A percentile compares a stretch with the other conserved stretches of the same genome.
These are phyloP conservation scores for Phyllosticta paracitricarpa DNA, from an alignment of 2,329 filamentous ascomycete genomes.

Conservation along the genomic window DNA sequence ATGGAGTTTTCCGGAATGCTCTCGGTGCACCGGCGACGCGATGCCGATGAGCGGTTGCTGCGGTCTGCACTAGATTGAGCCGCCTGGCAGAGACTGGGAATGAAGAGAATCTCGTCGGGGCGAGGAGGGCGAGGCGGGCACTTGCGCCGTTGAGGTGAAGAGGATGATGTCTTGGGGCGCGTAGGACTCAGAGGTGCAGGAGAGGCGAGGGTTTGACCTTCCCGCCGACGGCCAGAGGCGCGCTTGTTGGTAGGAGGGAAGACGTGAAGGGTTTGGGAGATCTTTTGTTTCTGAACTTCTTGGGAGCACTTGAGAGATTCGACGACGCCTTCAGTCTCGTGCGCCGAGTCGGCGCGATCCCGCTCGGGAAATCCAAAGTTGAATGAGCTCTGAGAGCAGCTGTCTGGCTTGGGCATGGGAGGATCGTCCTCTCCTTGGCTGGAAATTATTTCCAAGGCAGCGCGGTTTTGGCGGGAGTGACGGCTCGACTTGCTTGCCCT, in stretches of 20 bases:
- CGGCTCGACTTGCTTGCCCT: background rate
- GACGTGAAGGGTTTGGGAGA: background rate
- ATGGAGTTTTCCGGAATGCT: background rate
- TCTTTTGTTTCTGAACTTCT: background rate
- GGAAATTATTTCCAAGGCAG: constrained; percentile 7
- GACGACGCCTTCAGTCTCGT: constrained; percentile 2
- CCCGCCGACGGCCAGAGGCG: constrained; percentile 2
- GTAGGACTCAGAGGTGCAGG: background rate
- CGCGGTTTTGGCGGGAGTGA: background rate
- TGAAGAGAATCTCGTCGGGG: constrained; percentile 2
- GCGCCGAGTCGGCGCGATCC: constrained; percentile 8
- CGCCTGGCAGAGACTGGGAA: background rate
- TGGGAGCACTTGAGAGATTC: background rate
- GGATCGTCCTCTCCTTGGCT: background rate
- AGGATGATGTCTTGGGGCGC: background rate
- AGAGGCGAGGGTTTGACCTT: constrained; percentile 5
- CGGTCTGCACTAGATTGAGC: background rate
- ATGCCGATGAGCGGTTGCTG: background rate
- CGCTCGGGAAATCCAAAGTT: constrained; percentile 7
- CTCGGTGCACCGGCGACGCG: background rate
- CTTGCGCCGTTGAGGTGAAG: background rate
- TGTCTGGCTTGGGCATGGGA: background rate
- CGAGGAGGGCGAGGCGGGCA: constrained; percentile 6
- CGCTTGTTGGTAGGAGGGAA: background rate
- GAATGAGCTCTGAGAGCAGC: background rate